phyloP scores from a whole-genome alignment of 306 rosid genomes.

The Sophora flavescens region DNA sequence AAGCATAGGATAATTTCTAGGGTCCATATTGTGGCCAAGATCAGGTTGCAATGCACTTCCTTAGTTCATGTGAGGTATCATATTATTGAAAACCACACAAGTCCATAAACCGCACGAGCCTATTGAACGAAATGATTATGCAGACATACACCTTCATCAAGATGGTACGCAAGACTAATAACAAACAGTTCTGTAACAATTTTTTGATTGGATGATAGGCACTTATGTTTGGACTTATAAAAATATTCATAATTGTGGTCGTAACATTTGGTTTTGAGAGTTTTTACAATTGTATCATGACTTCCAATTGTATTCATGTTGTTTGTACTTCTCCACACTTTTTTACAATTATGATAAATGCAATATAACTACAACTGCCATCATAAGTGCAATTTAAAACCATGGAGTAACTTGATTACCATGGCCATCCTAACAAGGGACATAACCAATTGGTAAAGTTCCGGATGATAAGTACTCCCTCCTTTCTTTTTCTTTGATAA shows the following conservation, averaged over 20 bases:
- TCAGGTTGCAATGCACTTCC: constrained; percentile 83
- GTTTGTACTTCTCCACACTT: too few species aligned
- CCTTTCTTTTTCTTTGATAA: too few species aligned
- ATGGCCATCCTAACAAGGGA: constrained; percentile 92
- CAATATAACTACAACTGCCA: background rate
- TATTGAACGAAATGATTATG: constrained; percentile 57
- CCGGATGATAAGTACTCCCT: constrained; percentile 49
- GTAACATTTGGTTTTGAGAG: too few species aligned
- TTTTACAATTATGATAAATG: too few species aligned
- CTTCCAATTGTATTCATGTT: too few species aligned
- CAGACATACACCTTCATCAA: constrained; percentile 34
- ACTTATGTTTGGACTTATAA: too few species aligned
- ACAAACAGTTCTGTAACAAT: too few species aligned
- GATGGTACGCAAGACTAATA: background rate
- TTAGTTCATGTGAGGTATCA: constrained; percentile 84
- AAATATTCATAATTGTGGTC: too few species aligned
- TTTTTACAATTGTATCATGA: too few species aligned
- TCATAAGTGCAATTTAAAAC: too few species aligned
- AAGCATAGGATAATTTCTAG: constrained; percentile 76
- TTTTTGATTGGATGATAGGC: too few species aligned
- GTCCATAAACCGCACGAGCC: constrained; percentile 89
- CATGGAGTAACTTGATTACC: constrained; percentile 81
- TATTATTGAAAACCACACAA: constrained; percentile 88
- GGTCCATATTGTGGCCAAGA: constrained; percentile 69
- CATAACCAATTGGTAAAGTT: constrained; percentile 89